Evolutionary conservation across 2,329 filamentous ascomycete genomes (phyloP).

Genomic region (Erysiphe pulchra): DNA sequence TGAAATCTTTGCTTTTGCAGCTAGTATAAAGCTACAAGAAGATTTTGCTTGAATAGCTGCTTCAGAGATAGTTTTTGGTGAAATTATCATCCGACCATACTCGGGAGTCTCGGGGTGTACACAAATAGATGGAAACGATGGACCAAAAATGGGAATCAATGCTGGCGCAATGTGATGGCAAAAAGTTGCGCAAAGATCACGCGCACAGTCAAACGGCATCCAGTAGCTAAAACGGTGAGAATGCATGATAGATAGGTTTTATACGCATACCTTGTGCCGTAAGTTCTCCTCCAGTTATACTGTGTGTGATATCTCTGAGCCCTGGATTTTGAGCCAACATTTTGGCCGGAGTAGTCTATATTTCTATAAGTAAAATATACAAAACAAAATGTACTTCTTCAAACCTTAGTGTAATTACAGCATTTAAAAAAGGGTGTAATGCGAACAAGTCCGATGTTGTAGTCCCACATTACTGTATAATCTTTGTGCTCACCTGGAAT

Average conservation of each 20-base stretch:
- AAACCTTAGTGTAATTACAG: constrained; percentile 63
- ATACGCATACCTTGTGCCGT: constrained; percentile 52
- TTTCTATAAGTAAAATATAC: constrained; percentile 1
- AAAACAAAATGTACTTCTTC: constrained; percentile 4
- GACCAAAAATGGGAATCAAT: constrained; percentile 74
- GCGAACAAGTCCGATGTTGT: constrained; percentile 76
- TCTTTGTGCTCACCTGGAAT: constrained; percentile 37
- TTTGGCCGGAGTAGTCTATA: constrained; percentile 66
- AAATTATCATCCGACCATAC: constrained; percentile 42
- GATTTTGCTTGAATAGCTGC: constrained; percentile 24
- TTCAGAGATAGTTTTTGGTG: constrained; percentile 24
- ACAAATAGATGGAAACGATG: constrained; percentile 52
- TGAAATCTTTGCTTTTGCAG: background rate
- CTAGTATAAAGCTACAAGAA: constrained; percentile 11
- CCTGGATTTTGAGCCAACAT: constrained; percentile 57
- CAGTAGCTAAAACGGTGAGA: constrained; percentile 42
- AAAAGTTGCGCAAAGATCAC: constrained; percentile 70
- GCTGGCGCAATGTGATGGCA: constrained; percentile 65
- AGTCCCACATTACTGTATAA: constrained; percentile 86
- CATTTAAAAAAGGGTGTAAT: constrained; percentile 93
- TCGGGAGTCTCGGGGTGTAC: constrained; percentile 33
- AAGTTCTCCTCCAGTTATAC: constrained; percentile 80
- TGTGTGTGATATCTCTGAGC: constrained; percentile 70
- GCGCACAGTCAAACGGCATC: constrained; percentile 77
- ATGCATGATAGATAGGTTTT: background rate